phyloP scores from a whole-genome alignment of 805 yeast species.

The Yamadazyma endophytica region DNA sequence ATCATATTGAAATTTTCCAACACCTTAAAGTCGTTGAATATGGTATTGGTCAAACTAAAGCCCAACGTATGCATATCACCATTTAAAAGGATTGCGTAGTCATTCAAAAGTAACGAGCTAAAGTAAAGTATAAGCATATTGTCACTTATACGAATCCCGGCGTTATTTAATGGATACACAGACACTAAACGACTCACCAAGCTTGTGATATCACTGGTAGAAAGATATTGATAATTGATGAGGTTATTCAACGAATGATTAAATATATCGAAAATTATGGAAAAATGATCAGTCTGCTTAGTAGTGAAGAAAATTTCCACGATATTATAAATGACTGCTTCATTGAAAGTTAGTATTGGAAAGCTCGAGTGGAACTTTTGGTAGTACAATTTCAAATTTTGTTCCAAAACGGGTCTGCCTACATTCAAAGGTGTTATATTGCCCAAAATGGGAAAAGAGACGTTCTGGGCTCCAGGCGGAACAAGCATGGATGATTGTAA shows the following conservation, averaged over 20 bases:
- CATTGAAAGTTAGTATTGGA: constrained; percentile 42
- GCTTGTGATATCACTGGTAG: constrained; percentile 28
- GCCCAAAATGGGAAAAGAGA: constrained; percentile 13
- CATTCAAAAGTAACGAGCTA: constrained; percentile 33
- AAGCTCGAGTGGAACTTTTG: constrained; percentile 38
- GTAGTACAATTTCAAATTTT: constrained; percentile 39
- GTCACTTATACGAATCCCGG: constrained; percentile 20
- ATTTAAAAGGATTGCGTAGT: constrained; percentile 53
- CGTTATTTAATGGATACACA: constrained; percentile 31
- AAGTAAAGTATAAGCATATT: constrained; percentile 24
- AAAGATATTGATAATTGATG: constrained; percentile 29
- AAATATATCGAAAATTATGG: constrained; percentile 37
- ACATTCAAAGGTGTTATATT: constrained; percentile 11
- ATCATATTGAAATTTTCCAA: constrained; percentile 41
- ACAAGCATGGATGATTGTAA: constrained; percentile 8
- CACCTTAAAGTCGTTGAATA: constrained; percentile 57
- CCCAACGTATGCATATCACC: constrained; percentile 61
- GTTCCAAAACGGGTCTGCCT: no score
- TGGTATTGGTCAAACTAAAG: constrained; percentile 46
- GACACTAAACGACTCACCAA: constrained; percentile 31
- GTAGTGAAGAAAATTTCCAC: constrained; percentile 15
- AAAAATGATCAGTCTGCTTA: constrained; percentile 23
- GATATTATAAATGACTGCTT: constrained; percentile 14
- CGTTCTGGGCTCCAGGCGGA: constrained; percentile 5
- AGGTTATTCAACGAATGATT: constrained; percentile 36